A percentile compares a stretch with the other conserved stretches of the same genome.
Conservation (phyloP, 2,329 filamentous ascomycete species). For the Botrytis galanthina region DNA sequence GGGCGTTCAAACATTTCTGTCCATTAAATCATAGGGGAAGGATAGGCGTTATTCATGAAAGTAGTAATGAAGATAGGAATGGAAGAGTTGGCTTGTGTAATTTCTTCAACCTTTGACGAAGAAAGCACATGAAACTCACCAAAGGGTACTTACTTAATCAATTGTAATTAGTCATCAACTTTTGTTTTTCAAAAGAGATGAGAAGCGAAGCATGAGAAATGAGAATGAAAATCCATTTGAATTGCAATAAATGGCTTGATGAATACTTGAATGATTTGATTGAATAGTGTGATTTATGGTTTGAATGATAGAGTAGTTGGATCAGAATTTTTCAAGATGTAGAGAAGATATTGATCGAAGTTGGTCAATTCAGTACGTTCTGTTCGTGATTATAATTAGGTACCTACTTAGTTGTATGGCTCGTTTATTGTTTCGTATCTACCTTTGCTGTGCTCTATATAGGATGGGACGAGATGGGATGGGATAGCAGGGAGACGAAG, state of each 20-base stretch:
- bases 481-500: no score
- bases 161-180: constrained; percentile 13
- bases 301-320: neutral
- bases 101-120: neutral
- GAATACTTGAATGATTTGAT: neutral
- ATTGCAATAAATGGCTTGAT: neutral
- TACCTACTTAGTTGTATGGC: neutral
- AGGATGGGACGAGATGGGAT: neutral
- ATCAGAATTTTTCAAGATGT: neutral
- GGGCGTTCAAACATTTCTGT: constrained; percentile 15
- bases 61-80: constrained; percentile 1
- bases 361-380: neutral
- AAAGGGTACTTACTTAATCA: constrained; percentile 9
- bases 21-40: constrained; percentile 13
- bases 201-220: constrained; percentile 10
- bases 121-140: neutral
- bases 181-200: neutral
- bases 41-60: constrained; percentile 9
- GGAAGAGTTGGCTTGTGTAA: neutral
- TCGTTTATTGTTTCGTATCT: neutral
- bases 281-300: neutral
- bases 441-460: neutral
- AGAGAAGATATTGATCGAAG: neutral
- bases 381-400: neutral
- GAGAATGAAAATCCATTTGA: neutral